Evolutionary conservation across 1,139 yeast genomes (phyloP).

Genomic region (Taiozyma sp.): DNA sequence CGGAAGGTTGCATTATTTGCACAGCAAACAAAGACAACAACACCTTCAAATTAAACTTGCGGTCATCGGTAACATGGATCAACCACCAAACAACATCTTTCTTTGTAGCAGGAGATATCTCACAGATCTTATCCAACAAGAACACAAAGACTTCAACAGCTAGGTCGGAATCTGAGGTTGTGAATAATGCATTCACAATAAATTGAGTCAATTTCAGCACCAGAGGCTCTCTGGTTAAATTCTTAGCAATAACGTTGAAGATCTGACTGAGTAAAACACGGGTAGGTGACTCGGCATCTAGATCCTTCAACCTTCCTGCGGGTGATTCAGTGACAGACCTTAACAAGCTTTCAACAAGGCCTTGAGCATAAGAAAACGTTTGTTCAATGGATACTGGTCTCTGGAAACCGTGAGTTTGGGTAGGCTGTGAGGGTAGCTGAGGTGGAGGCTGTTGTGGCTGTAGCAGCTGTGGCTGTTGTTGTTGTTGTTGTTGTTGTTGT

Average conservation of each 20-base stretch:
- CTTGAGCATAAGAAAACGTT: conserved; percentile 25
- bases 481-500: conserved; percentile 2
- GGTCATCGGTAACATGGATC: conserved; percentile 80
- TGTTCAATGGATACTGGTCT: conserved; percentile 21
- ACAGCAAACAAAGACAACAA: conserved; percentile 69
- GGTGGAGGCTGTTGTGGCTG: conserved; percentile 12
- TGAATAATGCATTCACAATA: conserved; percentile 77
- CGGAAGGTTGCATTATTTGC: conserved; percentile 71
- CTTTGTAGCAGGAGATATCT: conserved; percentile 80
- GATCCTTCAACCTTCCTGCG: conserved; percentile 42
- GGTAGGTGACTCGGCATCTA: conserved; percentile 63
- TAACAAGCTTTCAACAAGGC: conserved; percentile 14
- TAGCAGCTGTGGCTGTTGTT: conserved; percentile 10
- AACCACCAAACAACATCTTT: conserved; percentile 95
- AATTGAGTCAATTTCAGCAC: conserved; percentile 81
- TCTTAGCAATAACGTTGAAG: conserved; percentile 59
- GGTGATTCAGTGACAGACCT: conserved; percentile 27
- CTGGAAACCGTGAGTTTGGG: conserved; percentile 10
- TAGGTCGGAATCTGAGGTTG: conserved; percentile 59
- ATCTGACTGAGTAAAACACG: conserved; percentile 63
- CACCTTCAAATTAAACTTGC: conserved; percentile 80
- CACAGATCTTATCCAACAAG: conserved; percentile 77
- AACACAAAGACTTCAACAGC: conserved; percentile 77
- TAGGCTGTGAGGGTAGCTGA: conserved; percentile 14
- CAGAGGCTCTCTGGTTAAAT: conserved; percentile 57